A percentile compares a stretch with the other conserved stretches of the same genome.
These are phyloP conservation scores for Fomitopsis palustris DNA, from an alignment of 1,284 basidiomycete species.

Conservation along the genomic window DNA sequence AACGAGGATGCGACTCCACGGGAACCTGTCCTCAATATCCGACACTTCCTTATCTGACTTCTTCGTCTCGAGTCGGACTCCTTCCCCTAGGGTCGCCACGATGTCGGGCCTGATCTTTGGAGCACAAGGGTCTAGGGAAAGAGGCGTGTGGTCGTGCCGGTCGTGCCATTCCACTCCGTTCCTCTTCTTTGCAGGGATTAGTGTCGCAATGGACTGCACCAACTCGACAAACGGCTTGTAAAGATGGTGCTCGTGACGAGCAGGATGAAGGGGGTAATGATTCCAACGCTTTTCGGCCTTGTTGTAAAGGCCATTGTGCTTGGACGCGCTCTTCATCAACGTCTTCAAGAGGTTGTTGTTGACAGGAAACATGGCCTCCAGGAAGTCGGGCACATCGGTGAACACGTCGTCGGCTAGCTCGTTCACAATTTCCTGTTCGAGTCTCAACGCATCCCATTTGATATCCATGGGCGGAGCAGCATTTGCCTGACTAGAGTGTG, in stretches of 20 bases:
- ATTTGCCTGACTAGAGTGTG: background rate
- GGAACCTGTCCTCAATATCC: background rate
- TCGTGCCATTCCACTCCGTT: background rate
- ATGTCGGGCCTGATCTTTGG: background rate
- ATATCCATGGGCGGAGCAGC: background rate
- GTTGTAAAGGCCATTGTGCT: background rate
- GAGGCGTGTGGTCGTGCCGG: background rate
- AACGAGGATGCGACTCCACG: conserved; percentile 1
- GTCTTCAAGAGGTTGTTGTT: background rate
- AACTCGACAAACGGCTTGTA: background rate
- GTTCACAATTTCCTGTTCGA: background rate
- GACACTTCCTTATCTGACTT: background rate
- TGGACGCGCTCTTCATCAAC: background rate
- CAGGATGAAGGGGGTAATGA: conserved; percentile 30
- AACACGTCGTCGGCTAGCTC: background rate
- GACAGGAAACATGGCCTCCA: background rate
- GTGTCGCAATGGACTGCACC: background rate
- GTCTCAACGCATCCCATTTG: background rate
- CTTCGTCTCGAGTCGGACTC: too few species aligned
- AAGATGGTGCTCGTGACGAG: background rate
- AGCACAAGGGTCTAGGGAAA: background rate
- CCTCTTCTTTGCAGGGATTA: background rate
- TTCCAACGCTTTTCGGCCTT: background rate
- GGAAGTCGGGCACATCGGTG: background rate
- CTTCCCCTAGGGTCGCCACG: background rate